Base-by-base conservation (phyloP, 129 eudicot genomes). In the Heracleum sosnowskyi region DNA sequence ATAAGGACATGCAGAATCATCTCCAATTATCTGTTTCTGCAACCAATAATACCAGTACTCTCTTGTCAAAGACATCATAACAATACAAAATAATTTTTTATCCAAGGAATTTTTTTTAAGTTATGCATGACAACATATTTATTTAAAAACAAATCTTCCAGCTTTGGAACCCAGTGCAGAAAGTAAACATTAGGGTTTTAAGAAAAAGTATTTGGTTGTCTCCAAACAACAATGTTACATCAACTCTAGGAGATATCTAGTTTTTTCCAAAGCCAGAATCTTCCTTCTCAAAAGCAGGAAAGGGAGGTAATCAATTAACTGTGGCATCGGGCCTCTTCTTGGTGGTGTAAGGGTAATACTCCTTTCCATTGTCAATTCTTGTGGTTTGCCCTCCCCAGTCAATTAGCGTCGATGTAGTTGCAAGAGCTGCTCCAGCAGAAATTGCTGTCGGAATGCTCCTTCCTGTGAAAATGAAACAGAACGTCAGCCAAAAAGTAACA, bases 371-470 rank as follows among this genome's bases (percentile, higher is more conserved):
- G 79, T 95, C 97, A 24, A 84, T 69, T 83, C 93, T 91, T 3
- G 96, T 92, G 76, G 97, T 91, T 85, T 89, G 93, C 11, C 97
- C 98, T 68, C 96, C 96, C 51, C 80, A 83, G 73, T 95, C 98
- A 26, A 91, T 90, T 73, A 85, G 76, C 24, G 96, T 79, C 24
- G 97, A 91, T 69, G 96, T 90, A 29, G 84, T 88, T 72, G 98
- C 98, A 83, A 95, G 87, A 68, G 94, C 97, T 24, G 97, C 93
- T 81, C 98, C 98, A 28, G 98, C 97, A 71, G 96, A 90, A 17
- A 95, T 39, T 46, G 91, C 98, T 12, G 96, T 81, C 28, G 89
- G n/a, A 40, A 95, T 88, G 84, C 93, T 91, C 88, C 80, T 95
- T 24, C 89, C 98, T 95, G 85, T 36, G 80, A 44, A 72, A 46